phyloP scores from a whole-genome alignment of 495 filamentous ascomycete species.

The Lasiosphaeria miniovina region DNA sequence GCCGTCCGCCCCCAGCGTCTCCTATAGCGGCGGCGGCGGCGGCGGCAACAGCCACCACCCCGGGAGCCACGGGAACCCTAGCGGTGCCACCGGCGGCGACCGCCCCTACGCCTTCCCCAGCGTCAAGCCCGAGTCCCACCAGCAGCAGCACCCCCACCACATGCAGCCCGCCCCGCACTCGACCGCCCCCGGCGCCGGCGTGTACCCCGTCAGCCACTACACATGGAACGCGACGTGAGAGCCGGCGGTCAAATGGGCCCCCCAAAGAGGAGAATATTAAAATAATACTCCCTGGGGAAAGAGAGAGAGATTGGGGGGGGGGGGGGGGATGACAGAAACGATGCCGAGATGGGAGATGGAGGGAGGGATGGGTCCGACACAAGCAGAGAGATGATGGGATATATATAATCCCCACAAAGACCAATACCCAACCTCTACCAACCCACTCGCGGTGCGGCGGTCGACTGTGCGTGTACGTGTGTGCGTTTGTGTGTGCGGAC shows the following conservation, averaged over 20 bases:
- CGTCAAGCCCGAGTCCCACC: constrained; percentile 13
- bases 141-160: constrained; percentile 6
- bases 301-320: neutral
- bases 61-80: constrained; percentile 17
- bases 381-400: too few species aligned
- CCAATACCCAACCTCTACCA: too few species aligned
- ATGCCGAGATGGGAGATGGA: too few species aligned
- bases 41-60: constrained; percentile 27
- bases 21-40: constrained; percentile 26
- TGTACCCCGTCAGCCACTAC: constrained; percentile 20
- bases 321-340: too few species aligned
- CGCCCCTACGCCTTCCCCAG: constrained; percentile 42
- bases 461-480: too few species aligned
- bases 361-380: too few species aligned
- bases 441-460: too few species aligned
- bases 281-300: neutral
- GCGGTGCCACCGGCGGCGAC: constrained; percentile 24
- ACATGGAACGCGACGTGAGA: constrained; percentile 26
- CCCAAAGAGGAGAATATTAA: neutral
- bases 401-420: too few species aligned
- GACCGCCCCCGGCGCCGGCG: constrained; percentile 6
- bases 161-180: constrained; percentile 12
- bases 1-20: constrained; percentile 23
- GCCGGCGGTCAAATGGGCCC: neutral
- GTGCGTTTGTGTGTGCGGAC: too few species aligned